Evolutionary conservation across 129 eudicot genomes (phyloP).

Genomic region (Flaveria robusta): DNA sequence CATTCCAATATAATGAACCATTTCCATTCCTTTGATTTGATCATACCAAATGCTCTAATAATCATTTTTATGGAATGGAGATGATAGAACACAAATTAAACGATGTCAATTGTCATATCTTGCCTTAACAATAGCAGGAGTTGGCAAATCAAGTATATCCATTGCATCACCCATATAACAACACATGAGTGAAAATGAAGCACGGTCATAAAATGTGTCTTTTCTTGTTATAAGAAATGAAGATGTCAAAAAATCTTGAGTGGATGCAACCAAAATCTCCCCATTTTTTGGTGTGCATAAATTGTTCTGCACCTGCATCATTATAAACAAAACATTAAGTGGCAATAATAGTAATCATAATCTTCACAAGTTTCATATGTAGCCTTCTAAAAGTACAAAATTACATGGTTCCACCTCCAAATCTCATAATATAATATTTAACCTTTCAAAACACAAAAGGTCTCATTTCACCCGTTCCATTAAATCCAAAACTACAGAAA

Average conservation of each 20-base stretch:
- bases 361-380: not conserved
- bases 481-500: not conserved
- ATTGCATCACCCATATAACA: conserved; percentile 93
- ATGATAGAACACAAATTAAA: not conserved
- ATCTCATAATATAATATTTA: not conserved
- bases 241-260: conserved; percentile 94
- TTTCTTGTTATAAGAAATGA: conserved; percentile 92
- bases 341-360: not conserved
- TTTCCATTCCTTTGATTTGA: not conserved
- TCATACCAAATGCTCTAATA: not conserved
- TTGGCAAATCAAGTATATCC: conserved; percentile 92
- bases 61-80: not conserved
- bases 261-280: conserved; percentile 94
- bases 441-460: not conserved
- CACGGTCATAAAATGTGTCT: conserved; percentile 95
- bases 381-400: not conserved
- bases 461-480: not conserved
- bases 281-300: conserved; percentile 98
- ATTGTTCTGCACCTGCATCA: conserved; percentile 90
- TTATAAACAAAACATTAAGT: conserved; percentile 7
- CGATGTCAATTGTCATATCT: conserved; percentile 19
- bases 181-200: conserved; percentile 86
- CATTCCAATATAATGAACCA: not conserved
- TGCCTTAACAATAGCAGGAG: conserved; percentile 85
- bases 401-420: not conserved